Evolutionary conservation across 2,329 filamentous ascomycete species (phyloP), one percentile per base, ranked within the genome.

Genomic region (Ophioceras dolichostomum): DNA sequence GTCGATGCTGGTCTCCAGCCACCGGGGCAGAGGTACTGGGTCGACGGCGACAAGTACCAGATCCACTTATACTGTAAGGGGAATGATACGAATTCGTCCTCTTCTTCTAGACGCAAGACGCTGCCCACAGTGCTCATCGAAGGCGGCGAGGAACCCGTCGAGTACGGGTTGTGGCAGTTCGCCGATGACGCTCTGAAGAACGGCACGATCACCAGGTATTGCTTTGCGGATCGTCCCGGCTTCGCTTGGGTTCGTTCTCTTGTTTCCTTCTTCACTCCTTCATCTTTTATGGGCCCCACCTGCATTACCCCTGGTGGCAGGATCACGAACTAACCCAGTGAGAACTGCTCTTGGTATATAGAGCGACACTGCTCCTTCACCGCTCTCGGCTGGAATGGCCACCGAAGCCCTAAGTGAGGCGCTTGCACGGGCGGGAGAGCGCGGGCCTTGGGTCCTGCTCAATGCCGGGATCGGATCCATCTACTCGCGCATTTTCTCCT

Each of bases 151-250:
- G 64, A 73, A 17, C 79, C 89, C 0, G 79, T 86, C 13, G 87
- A 94, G 55, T 65, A 83, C 47, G 76, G 80, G 6, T 68, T 98
- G 39, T 82, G 87, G 61, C 72, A 79, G 38, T 85, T 94, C 61
- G 83, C 86, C 10, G 76, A 87, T 41, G 68, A 77, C 39, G 78
- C 83, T 1, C 66, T 87, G 45, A 67, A 76, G 45, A 91, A 91
- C 49, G 84, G 85, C 28, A 83, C 81, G 32, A 91, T 98, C 48
- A 65, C 68, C 39, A 78, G 89, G 41, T 96, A 94, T 62, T 98
- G 91, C 67, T 95, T 94, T 58, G 88, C 85, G 54, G 91, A 98
- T 55, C 81, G 91, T 17, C 91, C 91, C 1, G 91, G 91, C 2
- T 73, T 89, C 39, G 89, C 73, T 6, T 94, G 86, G 79, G 61